Evolutionary conservation across 176 grass and related monocot genomes (phyloP).

Genomic region (Lolium multiflorum): DNA sequence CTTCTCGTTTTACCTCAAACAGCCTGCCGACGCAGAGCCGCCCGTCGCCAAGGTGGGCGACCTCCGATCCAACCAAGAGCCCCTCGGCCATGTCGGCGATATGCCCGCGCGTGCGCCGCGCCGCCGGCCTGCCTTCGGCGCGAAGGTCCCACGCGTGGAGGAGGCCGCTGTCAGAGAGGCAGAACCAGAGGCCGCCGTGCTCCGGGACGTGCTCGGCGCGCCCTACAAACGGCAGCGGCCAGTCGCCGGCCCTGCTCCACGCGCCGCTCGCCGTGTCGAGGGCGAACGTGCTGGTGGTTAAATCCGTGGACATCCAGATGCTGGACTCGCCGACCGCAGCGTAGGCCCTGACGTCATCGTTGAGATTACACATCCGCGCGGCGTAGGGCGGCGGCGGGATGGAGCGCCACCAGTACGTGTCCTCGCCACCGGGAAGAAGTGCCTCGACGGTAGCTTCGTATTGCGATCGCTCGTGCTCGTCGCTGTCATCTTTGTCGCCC

Average conservation of each 20-base stretch:
- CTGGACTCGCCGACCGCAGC: not conserved
- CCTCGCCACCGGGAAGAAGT: not conserved
- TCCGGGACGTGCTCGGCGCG: not conserved
- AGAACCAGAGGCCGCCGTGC: constrained; percentile 6
- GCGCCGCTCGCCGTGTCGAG: not conserved
- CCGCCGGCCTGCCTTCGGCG: not conserved
- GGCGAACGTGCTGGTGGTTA: not conserved
- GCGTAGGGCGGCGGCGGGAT: not conserved
- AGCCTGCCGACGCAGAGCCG: not conserved
- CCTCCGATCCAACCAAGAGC: not conserved
- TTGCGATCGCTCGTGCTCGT: not conserved
- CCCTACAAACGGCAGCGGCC: not conserved
- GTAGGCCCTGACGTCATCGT: not conserved
- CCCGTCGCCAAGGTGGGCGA: not conserved
- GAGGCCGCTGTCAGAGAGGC: not conserved
- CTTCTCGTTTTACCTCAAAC: not conserved
- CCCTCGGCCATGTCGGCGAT: not conserved
- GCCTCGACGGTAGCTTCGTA: not conserved
- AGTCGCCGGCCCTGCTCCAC: not conserved
- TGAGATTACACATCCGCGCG: too few species aligned
- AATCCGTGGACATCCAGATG: not conserved
- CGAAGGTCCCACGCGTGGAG: not conserved
- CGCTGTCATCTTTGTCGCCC: not conserved
- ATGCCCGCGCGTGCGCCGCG: not conserved
- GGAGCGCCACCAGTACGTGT: not conserved